phyloP scores from a whole-genome alignment of 805 yeast species.

The Debaryomyces hansenii region DNA sequence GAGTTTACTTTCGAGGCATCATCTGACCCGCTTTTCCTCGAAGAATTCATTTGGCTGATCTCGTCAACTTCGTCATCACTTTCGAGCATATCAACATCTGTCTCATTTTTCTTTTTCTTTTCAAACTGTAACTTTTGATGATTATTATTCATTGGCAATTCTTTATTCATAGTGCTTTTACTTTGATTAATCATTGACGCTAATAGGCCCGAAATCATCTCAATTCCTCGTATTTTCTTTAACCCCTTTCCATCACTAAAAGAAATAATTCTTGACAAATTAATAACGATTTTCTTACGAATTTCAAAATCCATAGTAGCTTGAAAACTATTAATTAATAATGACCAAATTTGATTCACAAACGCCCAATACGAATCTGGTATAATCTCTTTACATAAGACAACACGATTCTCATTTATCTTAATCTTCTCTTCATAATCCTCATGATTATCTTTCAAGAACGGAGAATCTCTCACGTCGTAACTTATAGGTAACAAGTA shows the following conservation, averaged over 20 bases:
- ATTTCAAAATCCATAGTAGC: conserved; percentile 70
- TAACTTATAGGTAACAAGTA: conserved; percentile 55
- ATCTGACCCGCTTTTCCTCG: conserved; percentile 2
- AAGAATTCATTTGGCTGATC: not conserved
- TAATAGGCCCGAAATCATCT: conserved; percentile 45
- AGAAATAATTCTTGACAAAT: conserved; percentile 51
- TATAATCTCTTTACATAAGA: conserved; percentile 25
- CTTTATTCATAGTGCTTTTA: conserved; percentile 24
- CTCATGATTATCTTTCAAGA: conserved; percentile 19
- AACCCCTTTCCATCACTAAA: conserved; percentile 36
- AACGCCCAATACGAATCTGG: conserved; percentile 32
- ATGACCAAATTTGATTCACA: conserved; percentile 47
- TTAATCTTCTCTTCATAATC: conserved; percentile 20
- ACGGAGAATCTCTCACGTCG: conserved; percentile 29
- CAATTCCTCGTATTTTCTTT: conserved; percentile 29
- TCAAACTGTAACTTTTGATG: not conserved
- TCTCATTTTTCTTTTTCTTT: not conserved
- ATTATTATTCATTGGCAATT: not conserved
- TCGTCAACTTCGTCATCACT: not conserved
- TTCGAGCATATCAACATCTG: not conserved
- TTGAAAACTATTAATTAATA: conserved; percentile 63
- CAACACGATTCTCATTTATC: conserved; percentile 32
- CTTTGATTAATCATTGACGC: conserved; percentile 65
- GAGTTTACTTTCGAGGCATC: conserved; percentile 24
- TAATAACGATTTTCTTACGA: conserved; percentile 55